Evolutionary conservation across 257 asterid species (phyloP).

Genomic region (Solanum peruvianum): DNA sequence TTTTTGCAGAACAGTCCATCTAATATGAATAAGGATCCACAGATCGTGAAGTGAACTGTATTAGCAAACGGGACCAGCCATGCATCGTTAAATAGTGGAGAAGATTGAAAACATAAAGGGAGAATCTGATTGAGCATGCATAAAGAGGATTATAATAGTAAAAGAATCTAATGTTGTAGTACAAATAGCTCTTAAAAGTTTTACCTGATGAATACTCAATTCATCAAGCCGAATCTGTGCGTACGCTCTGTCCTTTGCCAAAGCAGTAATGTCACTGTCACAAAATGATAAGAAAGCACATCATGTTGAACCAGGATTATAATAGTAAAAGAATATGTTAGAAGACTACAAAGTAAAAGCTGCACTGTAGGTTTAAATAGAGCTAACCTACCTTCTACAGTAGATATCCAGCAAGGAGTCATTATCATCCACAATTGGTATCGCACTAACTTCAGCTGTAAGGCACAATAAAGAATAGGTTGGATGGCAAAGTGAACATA

Average conservation of each 20-base stretch:
- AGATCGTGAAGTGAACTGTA: background rate
- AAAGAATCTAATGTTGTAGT: background rate
- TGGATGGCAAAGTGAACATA: background rate
- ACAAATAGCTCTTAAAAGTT: background rate
- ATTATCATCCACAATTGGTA: conserved; percentile 67
- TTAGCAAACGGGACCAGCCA: background rate
- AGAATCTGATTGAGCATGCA: background rate
- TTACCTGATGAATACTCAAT: conserved; percentile 56
- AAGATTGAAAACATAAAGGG: background rate
- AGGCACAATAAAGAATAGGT: background rate
- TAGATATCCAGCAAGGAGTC: conserved; percentile 67
- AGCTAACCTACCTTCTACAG: conserved; percentile 43
- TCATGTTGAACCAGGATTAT: background rate
- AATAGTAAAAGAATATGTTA: background rate
- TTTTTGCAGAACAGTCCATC: background rate
- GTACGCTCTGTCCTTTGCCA: conserved; percentile 64
- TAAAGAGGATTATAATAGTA: background rate
- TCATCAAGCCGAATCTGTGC: conserved; percentile 58
- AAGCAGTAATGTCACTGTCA: conserved; percentile 60
- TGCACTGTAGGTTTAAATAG: background rate
- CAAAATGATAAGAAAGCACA: conserved; percentile 1
- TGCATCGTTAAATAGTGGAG: background rate
- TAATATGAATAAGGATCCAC: background rate
- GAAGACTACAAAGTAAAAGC: background rate
- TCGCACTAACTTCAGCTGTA: conserved; percentile 63